Percentiles rank a stretch among this genome's conserved stretches.
These are phyloP conservation scores for Nemophila menziesii DNA, from an alignment of 257 asterid genomes.

Conservation along the genomic window DNA sequence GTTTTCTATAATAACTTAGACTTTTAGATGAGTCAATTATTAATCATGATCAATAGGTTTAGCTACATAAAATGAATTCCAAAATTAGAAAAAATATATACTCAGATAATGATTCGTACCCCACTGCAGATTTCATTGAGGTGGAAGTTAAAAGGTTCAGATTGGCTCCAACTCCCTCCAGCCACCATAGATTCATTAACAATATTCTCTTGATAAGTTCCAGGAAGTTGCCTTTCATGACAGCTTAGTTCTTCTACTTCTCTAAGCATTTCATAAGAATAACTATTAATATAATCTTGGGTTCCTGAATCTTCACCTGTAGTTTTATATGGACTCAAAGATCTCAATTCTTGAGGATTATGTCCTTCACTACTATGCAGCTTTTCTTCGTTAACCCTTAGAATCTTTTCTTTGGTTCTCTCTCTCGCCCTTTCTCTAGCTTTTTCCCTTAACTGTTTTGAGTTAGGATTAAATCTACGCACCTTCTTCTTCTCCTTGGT, in stretches of 20 bases:
- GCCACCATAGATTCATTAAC: slow-evolving; percentile 12
- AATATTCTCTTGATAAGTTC: slow-evolving; percentile 1
- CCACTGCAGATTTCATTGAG: slow-evolving; percentile 10
- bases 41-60: no score
- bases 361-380: neutral
- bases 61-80: no score
- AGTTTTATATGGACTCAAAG: slow-evolving; percentile 2
- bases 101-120: slow-evolving; percentile 13
- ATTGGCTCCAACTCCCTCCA: slow-evolving; percentile 21
- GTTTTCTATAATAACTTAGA: no score
- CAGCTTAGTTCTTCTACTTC: slow-evolving; percentile 5
- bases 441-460: slow-evolving; percentile 43
- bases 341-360: neutral
- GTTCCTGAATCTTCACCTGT: slow-evolving; percentile 12
- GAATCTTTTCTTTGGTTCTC: slow-evolving; percentile 44
- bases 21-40: no score
- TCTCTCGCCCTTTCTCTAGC: slow-evolving; percentile 74
- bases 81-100: no score
- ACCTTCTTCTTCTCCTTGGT: slow-evolving; percentile 13
- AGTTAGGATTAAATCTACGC: slow-evolving; percentile 14
- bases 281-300: neutral
- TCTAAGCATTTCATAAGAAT: slow-evolving; percentile 3
- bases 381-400: slow-evolving; percentile 13
- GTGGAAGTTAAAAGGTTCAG: slow-evolving; percentile 10
- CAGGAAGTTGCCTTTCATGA: slow-evolving; percentile 4